Base-by-base conservation (phyloP, 257 asterid genomes). In the Lavandula angustifolia region DNA sequence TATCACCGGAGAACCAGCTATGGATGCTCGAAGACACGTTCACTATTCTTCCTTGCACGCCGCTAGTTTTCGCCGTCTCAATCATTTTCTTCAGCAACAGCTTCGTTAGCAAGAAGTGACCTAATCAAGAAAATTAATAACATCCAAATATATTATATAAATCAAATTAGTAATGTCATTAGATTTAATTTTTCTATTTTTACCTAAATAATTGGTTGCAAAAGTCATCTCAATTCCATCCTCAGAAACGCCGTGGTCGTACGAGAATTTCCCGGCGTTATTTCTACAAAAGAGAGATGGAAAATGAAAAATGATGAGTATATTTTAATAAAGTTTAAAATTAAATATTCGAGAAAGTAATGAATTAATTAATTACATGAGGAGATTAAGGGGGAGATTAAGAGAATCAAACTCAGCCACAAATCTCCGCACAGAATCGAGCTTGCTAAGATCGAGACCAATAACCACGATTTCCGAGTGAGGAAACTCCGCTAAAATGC, bases 171-270 rank as follows among this genome's bases (percentile, higher is more conserved):
- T 22, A 22, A 22, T 22, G 27, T 22, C 27, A 22, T 22, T 22
- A 22, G 2, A 22, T 22, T 22, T 22, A 22, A 22, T 14, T 9
- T 35, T 3, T 7, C 7, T 9, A 5, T 49, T 3, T 9, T 2
- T 81, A 87, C 97, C 99, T 72, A 89, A 79, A 61, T 89, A 83
- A 76, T 92, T 89, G 0, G 99, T 89, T 13, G 97, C 99, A 62
- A 92, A 92, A 0, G 99, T 87, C 96, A 92, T 87, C 89, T 92
- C 99, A 56, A 92, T 71, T 69, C 96, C 97, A 52, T 89, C 99
- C 75, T 89, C 99, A 2, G 99, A 85, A 60, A 84, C 66, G 46
- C 85, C 84, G 53, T 89, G 94, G 62, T 79, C 82, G 51, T 85
- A 85, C 13, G 96, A 80, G 81, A 92, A 89, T 77, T 84, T 92